A percentile compares a stretch with the other conserved stretches of the same genome.
phyloP scores from a whole-genome alignment of 805 yeast genomes.

The Cyberlindnera samutprakarnensis region DNA sequence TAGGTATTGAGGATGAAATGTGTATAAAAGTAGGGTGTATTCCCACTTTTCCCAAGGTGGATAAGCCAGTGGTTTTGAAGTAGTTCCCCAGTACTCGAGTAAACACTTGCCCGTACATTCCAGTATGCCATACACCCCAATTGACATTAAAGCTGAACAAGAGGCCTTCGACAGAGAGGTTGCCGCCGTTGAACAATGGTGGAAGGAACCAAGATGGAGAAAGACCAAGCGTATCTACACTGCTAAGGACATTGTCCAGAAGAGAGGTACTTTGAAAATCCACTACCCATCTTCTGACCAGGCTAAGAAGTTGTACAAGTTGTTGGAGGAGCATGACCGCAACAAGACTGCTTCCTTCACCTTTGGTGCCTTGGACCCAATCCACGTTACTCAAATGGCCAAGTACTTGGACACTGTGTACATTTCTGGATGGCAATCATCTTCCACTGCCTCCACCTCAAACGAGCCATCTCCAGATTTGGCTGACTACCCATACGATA shows the following conservation, averaged over 20 bases:
- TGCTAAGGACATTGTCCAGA: constrained; percentile 81
- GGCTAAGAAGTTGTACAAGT: constrained; percentile 72
- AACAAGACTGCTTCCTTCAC: constrained; percentile 77
- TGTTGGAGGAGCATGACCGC: constrained; percentile 64
- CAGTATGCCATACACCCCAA: constrained; percentile 16
- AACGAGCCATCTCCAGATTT: constrained; percentile 98
- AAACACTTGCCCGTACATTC: no score
- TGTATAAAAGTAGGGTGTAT: no score
- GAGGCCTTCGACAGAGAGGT: constrained; percentile 39
- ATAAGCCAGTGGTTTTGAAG: no score
- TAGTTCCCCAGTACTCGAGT: no score
- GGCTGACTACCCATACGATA: constrained; percentile 98
- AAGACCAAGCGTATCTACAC: constrained; percentile 82
- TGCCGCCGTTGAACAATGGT: constrained; percentile 75
- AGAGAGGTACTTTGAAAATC: constrained; percentile 74
- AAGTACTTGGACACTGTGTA: constrained; percentile 87
- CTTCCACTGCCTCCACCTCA: constrained; percentile 94
- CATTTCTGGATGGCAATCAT: constrained; percentile 98
- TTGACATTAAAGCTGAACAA: constrained; percentile 17
- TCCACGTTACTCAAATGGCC: constrained; percentile 95
- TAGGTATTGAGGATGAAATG: no score
- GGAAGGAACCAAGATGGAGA: constrained; percentile 90
- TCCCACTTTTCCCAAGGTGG: no score
- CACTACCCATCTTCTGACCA: constrained; percentile 71
- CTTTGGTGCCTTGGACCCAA: constrained; percentile 94